Evolutionary conservation across 2,329 filamentous ascomycete species (phyloP).

Genomic region (Scedosporium dehoogii): DNA sequence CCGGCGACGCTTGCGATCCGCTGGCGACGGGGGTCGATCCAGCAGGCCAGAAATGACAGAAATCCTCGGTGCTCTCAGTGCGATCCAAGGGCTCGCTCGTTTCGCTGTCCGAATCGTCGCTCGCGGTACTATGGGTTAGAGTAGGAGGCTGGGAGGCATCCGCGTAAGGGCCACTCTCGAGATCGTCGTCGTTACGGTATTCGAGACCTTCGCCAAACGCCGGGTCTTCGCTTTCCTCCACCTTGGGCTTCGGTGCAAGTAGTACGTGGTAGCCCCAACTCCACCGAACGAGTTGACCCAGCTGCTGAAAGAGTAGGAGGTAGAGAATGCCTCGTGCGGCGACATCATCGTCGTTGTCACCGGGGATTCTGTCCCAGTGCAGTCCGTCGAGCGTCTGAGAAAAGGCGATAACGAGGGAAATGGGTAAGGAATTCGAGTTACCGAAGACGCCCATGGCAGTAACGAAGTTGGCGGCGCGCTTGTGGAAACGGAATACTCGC

Average conservation of each 20-base stretch:
- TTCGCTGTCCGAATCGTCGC: neutral
- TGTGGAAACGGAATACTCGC: slow-evolving; percentile 69
- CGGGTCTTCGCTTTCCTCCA: neutral
- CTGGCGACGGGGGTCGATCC: slow-evolving; percentile 44
- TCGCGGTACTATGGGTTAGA: neutral
- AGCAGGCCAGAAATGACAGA: slow-evolving; percentile 41
- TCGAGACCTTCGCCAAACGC: slow-evolving; percentile 48
- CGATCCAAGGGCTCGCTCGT: slow-evolving; percentile 15
- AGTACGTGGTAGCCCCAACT: slow-evolving; percentile 96
- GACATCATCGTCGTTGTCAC: slow-evolving; percentile 92
- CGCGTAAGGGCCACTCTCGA: slow-evolving; percentile 31
- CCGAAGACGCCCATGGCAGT: slow-evolving; percentile 96
- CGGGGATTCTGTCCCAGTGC: slow-evolving; percentile 85
- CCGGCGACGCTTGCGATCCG: slow-evolving; percentile 38
- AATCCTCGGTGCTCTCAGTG: slow-evolving; percentile 25
- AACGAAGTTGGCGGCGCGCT: slow-evolving; percentile 85
- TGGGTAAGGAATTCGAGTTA: slow-evolving; percentile 95
- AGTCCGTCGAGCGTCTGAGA: slow-evolving; percentile 86
- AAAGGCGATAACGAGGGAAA: slow-evolving; percentile 88
- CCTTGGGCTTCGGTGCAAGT: slow-evolving; percentile 61
- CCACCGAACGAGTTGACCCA: slow-evolving; percentile 92
- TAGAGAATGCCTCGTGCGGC: slow-evolving; percentile 90
- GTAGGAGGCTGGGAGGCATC: slow-evolving; percentile 16
- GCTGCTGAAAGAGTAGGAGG: slow-evolving; percentile 91
- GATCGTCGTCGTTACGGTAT: slow-evolving; percentile 44